These are phyloP conservation scores for Suillus americanus DNA, from an alignment of 768 basidiomycete genomes.

Conservation along the genomic window DNA sequence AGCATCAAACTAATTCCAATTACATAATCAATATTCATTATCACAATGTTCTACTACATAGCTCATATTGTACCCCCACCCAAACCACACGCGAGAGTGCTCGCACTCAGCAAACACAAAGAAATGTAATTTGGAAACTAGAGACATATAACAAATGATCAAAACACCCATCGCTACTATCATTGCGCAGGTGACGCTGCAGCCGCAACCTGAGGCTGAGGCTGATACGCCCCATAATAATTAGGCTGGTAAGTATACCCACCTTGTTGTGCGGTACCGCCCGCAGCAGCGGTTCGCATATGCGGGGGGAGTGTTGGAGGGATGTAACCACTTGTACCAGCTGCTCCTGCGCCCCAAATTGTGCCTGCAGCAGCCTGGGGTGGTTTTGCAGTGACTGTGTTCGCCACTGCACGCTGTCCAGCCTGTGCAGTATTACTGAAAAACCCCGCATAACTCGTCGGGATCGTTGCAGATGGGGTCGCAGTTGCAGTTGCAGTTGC, in stretches of 20 bases:
- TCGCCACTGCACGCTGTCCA: conserved; percentile 53
- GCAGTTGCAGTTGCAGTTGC: conserved; percentile 30
- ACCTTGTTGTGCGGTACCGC: conserved; percentile 21
- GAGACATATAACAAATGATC: background rate
- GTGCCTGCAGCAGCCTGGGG: conserved; percentile 27
- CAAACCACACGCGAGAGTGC: background rate
- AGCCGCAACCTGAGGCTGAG: conserved; percentile 16
- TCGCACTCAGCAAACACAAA: background rate
- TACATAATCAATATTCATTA: conserved; percentile 11
- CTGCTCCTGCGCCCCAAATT: conserved; percentile 19
- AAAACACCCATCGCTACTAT: background rate
- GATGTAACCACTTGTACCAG: conserved; percentile 16
- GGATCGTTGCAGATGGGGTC: conserved; percentile 27
- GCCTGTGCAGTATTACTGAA: conserved; percentile 33
- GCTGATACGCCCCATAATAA: conserved; percentile 33
- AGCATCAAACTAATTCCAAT: background rate
- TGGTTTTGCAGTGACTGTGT: conserved; percentile 43
- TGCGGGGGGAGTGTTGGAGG: conserved; percentile 44
- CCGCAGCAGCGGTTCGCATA: conserved; percentile 28
- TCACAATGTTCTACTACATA: conserved; percentile 8
- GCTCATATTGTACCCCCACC: background rate
- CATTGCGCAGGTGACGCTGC: conserved; percentile 31
- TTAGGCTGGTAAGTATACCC: conserved; percentile 27
- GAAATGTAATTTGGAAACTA: conserved; percentile 1
- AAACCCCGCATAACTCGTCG: conserved; percentile 41